These are phyloP conservation scores for Cercophora newfieldiana DNA, from an alignment of 495 filamentous ascomycete genomes.

Conservation along the genomic window DNA sequence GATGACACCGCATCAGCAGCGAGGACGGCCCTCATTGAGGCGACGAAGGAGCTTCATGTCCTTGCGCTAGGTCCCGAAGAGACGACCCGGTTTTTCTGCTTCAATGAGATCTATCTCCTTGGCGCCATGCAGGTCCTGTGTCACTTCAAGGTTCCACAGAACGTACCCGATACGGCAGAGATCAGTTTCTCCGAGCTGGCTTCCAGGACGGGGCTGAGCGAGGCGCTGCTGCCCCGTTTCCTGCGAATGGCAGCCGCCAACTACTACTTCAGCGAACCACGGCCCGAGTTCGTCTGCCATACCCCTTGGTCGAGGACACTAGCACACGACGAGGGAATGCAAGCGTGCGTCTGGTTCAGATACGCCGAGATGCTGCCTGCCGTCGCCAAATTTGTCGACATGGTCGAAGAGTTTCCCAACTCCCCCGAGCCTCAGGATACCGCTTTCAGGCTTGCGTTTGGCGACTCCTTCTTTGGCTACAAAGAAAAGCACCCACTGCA, in stretches of 20 bases:
- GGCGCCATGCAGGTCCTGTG: slow-evolving; percentile 23
- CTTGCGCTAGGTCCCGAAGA: slow-evolving; percentile 22
- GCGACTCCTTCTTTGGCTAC: slow-evolving; percentile 25
- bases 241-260: slow-evolving; percentile 40
- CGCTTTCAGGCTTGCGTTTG: slow-evolving; percentile 37
- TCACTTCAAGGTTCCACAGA: slow-evolving; percentile 34
- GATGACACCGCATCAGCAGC: slow-evolving; percentile 10
- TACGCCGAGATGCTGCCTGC: slow-evolving; percentile 65
- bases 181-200: slow-evolving; percentile 32
- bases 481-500: slow-evolving; percentile 23
- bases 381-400: slow-evolving; percentile 75
- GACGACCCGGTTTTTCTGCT: slow-evolving; percentile 17
- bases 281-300: slow-evolving; percentile 34
- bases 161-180: slow-evolving; percentile 29
- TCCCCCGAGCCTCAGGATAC: slow-evolving; percentile 27
- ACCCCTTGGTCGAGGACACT: slow-evolving; percentile 32
- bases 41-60: slow-evolving; percentile 21
- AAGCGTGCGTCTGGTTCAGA: slow-evolving; percentile 23
- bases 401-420: slow-evolving; percentile 51
- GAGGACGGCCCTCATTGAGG: slow-evolving; percentile 18
- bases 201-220: slow-evolving; percentile 22
- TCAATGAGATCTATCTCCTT: slow-evolving; percentile 18
- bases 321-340: slow-evolving; percentile 23
- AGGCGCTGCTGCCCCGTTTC: slow-evolving; percentile 32
- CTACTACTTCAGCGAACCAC: slow-evolving; percentile 35